Conservation (phyloP, 169 alveolate genomes). For the Cryptosporidium baileyi region DNA sequence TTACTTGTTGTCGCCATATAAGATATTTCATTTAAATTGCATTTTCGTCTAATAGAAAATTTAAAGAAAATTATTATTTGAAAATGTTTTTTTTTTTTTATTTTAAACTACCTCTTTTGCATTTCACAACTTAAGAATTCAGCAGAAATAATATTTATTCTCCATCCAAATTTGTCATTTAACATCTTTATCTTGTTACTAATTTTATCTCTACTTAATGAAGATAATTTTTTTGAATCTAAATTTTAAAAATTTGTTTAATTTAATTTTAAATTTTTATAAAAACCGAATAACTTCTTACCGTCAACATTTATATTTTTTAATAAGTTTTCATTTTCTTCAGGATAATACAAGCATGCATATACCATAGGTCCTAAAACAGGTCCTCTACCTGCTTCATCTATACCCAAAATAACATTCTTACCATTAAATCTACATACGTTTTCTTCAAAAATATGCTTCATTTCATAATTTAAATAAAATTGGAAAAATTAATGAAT, state of each 20-base stretch:
- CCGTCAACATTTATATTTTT: constrained; percentile 85
- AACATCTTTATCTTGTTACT: constrained; percentile 77
- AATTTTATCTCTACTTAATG: constrained; percentile 82
- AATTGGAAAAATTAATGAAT: too few species aligned
- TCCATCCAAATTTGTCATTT: constrained; percentile 80
- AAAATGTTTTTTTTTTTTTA: background rate
- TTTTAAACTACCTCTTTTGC: constrained; percentile 78
- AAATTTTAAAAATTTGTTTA: too few species aligned
- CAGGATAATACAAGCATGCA: constrained; percentile 92
- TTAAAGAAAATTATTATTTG: background rate
- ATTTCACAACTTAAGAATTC: constrained; percentile 85
- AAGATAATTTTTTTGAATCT: constrained; percentile 89
- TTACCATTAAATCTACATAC: background rate
- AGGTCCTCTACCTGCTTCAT: constrained; percentile 99
- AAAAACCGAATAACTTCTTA: background rate
- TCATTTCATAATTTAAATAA: too few species aligned
- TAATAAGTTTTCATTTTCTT: constrained; percentile 76
- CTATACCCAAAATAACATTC: constrained; percentile 90
- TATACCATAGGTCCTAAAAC: constrained; percentile 98
- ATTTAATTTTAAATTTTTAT: background rate
- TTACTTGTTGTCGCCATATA: constrained; percentile 87
- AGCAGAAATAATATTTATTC: constrained; percentile 77
- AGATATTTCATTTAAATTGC: constrained; percentile 88
- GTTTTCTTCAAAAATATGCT: constrained; percentile 37
- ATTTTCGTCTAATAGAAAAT: constrained; percentile 78